These are phyloP conservation scores for Quercus tomentella DNA, from an alignment of 331 rosid genomes.

Conservation along the genomic window DNA sequence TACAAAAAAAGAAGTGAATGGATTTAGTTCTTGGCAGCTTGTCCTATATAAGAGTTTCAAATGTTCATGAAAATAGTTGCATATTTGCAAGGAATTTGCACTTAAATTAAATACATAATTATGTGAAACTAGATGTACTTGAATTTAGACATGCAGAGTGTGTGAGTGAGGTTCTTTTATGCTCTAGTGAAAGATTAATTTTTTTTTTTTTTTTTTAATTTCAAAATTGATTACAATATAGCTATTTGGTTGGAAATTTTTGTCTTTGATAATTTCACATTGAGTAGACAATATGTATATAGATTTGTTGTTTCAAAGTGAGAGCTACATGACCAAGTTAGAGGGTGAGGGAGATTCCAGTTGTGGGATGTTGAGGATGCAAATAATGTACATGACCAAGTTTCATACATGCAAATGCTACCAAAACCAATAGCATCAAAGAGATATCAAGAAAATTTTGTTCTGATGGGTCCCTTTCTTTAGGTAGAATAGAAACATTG, in stretches of 20 bases:
- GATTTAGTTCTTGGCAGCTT: no score
- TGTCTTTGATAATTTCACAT: background rate
- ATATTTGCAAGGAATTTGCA: background rate
- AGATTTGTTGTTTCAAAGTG: no score
- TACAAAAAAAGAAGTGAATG: no score
- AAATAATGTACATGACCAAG: slow-evolving; percentile 65
- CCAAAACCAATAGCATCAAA: slow-evolving; percentile 69
- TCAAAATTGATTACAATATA: background rate
- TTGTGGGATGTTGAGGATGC: slow-evolving; percentile 88
- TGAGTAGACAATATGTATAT: background rate
- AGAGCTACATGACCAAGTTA: slow-evolving; percentile 46
- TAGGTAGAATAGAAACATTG: slow-evolving; percentile 36
- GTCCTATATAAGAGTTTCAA: background rate
- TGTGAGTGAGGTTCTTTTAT: background rate
- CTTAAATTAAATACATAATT: background rate
- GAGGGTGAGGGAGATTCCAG: slow-evolving; percentile 45
- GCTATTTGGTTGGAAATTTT: background rate
- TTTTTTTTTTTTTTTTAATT: background rate
- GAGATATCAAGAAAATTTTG: slow-evolving; percentile 66
- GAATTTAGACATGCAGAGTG: background rate
- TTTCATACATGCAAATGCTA: slow-evolving; percentile 82
- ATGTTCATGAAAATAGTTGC: background rate
- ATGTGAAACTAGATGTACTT: no score
- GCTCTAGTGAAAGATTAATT: background rate
- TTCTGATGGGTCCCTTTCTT: slow-evolving; percentile 62